phyloP scores from a whole-genome alignment of 2,329 filamentous ascomycete species.

The Fusarium miscanthi region DNA sequence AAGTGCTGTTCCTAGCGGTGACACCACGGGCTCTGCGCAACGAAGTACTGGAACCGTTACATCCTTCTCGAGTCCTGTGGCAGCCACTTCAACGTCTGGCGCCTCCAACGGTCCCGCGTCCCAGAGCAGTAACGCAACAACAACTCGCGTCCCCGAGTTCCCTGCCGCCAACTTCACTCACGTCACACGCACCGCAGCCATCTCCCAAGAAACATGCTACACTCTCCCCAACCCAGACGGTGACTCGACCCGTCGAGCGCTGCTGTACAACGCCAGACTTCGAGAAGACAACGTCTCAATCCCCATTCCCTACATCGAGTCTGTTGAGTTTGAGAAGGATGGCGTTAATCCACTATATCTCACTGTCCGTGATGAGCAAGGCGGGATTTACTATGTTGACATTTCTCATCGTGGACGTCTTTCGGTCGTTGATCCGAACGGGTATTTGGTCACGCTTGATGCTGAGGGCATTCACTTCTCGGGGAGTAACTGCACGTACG shows the following conservation, averaged over 20 bases:
- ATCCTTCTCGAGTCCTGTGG: constrained; percentile 26
- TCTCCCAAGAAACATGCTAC: constrained; percentile 48
- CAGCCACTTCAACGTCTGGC: not conserved
- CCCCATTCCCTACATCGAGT: constrained; percentile 52
- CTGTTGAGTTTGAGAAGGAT: constrained; percentile 49
- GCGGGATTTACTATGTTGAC: constrained; percentile 48
- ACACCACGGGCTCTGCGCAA: not conserved
- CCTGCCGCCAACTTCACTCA: constrained; percentile 50
- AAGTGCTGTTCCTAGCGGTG: not conserved
- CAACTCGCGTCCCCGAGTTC: constrained; percentile 25
- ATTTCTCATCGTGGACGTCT: constrained; percentile 49
- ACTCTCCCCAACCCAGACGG: constrained; percentile 42
- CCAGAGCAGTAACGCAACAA: constrained; percentile 16
- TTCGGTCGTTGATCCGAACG: constrained; percentile 47
- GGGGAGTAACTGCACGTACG: constrained; percentile 48
- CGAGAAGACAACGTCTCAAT: constrained; percentile 48
- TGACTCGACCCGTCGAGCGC: constrained; percentile 41
- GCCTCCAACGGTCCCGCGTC: constrained; percentile 18
- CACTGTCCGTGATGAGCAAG: constrained; percentile 46
- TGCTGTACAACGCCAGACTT: constrained; percentile 48
- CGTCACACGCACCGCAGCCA: constrained; percentile 46
- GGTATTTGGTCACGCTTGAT: constrained; percentile 50
- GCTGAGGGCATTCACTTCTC: constrained; percentile 50
- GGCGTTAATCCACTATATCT: constrained; percentile 50
- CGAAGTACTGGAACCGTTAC: constrained; percentile 17